Evolutionary conservation across 805 yeast genomes (phyloP), one percentile per base, ranked within the genome.

Genomic region (Pichia occidentalis): DNA sequence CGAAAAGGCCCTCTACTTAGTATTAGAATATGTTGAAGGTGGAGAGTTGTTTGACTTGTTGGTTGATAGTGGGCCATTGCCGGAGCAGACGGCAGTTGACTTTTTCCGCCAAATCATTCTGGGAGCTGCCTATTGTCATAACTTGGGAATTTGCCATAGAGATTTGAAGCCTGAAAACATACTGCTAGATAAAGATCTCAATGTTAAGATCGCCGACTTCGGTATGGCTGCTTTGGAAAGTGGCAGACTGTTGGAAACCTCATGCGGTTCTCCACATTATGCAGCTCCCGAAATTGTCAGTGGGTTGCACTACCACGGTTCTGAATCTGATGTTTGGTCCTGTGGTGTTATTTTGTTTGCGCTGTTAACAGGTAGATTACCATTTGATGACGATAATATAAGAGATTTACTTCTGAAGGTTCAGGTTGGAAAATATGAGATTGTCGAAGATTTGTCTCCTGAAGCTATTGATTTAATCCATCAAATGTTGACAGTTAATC

Each of bases 231-330:
- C 98, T 6, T 65, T 92, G 32, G 97, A 92, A 59, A 56, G 65
- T n/a, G 74, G 73, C 37, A 77, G 82, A 50, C 64, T 90, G 53
- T 67, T 92, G 41, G 97, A 90, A 59, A 92, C 98, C 4, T 80
- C 94, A 14, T 92, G 98, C 62, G 98, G 98, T 1, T 87, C 97
- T 13, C 98, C 98, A 7, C 98, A 92, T 60, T 92, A 92, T 60
- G 98, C 97, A 2, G 85, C 96, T 8, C 98, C 98, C 0, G 98
- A 92, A 59, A 90, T 92, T 49, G 97, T 92, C 9, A 84, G 95
- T 10, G 98, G 98, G 25, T 76, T 82, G 44, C 86, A 79, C 43
- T 92, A 92, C 59, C 97, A 92, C 56, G 98, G 98, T 11, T 87
- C 95, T 22, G 96, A 95, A 29, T 80, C 94, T 23, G 98, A 92